Evolutionary conservation across 2,329 filamentous ascomycete species (phyloP).

Genomic region (Aspergillus vadensis): DNA sequence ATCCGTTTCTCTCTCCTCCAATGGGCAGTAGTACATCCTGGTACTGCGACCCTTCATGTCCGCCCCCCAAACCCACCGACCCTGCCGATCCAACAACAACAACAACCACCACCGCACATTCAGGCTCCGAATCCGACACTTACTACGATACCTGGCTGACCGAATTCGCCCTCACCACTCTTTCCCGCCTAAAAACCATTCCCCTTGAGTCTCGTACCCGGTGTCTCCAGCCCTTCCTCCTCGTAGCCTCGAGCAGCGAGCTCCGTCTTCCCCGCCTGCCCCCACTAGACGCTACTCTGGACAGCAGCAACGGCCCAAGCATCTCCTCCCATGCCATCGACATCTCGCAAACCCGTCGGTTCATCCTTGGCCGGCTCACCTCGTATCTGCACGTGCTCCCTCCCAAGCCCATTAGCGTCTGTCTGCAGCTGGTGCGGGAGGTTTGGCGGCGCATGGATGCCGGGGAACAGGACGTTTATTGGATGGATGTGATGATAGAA

Average conservation of each 20-base stretch:
- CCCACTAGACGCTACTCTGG: slow-evolving; percentile 2
- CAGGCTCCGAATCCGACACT: slow-evolving; percentile 25
- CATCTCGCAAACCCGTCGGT: slow-evolving; percentile 50
- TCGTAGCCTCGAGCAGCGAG: slow-evolving; percentile 55
- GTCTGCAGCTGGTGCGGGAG: slow-evolving; percentile 54
- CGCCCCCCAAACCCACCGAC: slow-evolving; percentile 2
- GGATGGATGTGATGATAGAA: slow-evolving; percentile 60
- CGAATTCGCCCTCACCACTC: slow-evolving; percentile 54
- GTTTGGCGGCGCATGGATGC: slow-evolving; percentile 56
- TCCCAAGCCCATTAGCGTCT: slow-evolving; percentile 54
- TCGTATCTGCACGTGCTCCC: slow-evolving; percentile 51
- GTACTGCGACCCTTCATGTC: slow-evolving; percentile 19
- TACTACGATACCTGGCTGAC: slow-evolving; percentile 49
- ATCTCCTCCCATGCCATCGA: slow-evolving; percentile 47
- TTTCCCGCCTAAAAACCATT: slow-evolving; percentile 52
- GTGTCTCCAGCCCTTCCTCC: slow-evolving; percentile 56
- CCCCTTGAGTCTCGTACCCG: slow-evolving; percentile 56
- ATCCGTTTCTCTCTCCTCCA: slow-evolving; percentile 30
- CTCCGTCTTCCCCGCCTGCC: slow-evolving; percentile 47
- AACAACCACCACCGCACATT: slow-evolving; percentile 13
- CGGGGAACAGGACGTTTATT: slow-evolving; percentile 51
- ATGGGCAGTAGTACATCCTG: slow-evolving; percentile 23
- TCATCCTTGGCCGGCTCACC: slow-evolving; percentile 53
- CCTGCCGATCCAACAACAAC: slow-evolving; percentile 29
- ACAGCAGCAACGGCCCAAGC: slow-evolving; percentile 20